A percentile compares a stretch with the other conserved stretches of the same genome.
Conservation (phyloP, 192 early-diverging fungal species). For the Geranomyces variabilis region DNA sequence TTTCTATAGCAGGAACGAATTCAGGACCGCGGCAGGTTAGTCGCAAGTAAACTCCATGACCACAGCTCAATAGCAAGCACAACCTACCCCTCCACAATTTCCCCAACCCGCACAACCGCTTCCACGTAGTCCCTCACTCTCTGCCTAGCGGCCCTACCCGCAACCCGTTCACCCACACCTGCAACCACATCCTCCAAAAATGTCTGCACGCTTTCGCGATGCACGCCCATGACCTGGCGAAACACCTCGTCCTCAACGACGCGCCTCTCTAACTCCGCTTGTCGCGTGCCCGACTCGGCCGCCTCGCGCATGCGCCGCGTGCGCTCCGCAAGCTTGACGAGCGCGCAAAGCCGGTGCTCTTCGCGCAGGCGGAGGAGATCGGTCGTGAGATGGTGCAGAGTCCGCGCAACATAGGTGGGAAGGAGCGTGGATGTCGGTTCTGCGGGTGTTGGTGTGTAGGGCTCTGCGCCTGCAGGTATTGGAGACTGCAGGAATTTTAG, state of each 20-base stretch:
- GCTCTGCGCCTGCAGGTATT: slow-evolving; percentile 8
- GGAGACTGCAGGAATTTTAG: not conserved
- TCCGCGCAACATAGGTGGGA: slow-evolving; percentile 25
- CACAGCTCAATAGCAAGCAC: not conserved
- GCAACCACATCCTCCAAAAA: slow-evolving; percentile 58
- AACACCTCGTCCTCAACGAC: slow-evolving; percentile 58
- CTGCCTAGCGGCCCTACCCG: slow-evolving; percentile 43
- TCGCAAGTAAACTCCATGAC: too few relatives aligned
- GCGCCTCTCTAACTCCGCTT: slow-evolving; percentile 53
- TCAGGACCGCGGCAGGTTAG: not conserved
- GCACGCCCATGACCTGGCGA: slow-evolving; percentile 57
- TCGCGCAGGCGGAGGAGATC: slow-evolving; percentile 60
- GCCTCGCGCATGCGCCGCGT: slow-evolving; percentile 63
- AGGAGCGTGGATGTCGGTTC: not conserved
- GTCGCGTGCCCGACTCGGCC: slow-evolving; percentile 53
- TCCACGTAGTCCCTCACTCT: slow-evolving; percentile 54
- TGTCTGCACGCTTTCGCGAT: slow-evolving; percentile 63
- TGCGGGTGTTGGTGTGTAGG: slow-evolving; percentile 1
- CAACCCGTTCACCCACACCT: slow-evolving; percentile 41
- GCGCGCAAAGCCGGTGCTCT: slow-evolving; percentile 51
- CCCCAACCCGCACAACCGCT: slow-evolving; percentile 39
- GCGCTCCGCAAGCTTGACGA: slow-evolving; percentile 62
- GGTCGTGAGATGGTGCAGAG: slow-evolving; percentile 60
- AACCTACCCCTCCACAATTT: slow-evolving; percentile 31
- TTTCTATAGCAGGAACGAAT: not conserved